Evolutionary conservation across 2,329 filamentous ascomycete species (phyloP).

Genomic region (Torrubiellomyces zombiae): DNA sequence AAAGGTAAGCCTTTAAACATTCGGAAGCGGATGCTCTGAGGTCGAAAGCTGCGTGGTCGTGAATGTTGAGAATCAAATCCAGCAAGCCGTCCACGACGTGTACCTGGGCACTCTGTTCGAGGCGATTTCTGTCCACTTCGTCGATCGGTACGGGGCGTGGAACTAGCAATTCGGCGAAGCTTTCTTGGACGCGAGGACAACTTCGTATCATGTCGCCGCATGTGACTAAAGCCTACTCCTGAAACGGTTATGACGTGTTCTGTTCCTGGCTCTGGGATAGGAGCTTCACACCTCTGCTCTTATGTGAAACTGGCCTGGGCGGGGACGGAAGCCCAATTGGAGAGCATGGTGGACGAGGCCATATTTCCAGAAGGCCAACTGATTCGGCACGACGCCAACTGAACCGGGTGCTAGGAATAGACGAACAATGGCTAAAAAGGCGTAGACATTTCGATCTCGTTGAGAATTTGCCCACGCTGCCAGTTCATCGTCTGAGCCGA

Average conservation of each 20-base stretch:
- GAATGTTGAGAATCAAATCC: slow-evolving; percentile 59
- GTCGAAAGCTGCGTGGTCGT: slow-evolving; percentile 54
- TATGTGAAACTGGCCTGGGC: slow-evolving; percentile 52
- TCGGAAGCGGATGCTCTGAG: slow-evolving; percentile 72
- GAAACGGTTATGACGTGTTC: slow-evolving; percentile 4
- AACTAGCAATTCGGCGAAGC: slow-evolving; percentile 76
- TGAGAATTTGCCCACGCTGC: slow-evolving; percentile 63
- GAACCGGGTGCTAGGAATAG: slow-evolving; percentile 76
- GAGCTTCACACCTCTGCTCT: slow-evolving; percentile 51
- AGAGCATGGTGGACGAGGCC: slow-evolving; percentile 66
- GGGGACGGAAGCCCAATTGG: slow-evolving; percentile 62
- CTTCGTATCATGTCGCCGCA: slow-evolving; percentile 79
- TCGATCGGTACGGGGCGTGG: slow-evolving; percentile 33
- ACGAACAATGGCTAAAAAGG: slow-evolving; percentile 69
- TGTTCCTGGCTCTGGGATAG: slow-evolving; percentile 2
- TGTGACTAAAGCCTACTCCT: slow-evolving; percentile 48
- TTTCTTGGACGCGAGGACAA: slow-evolving; percentile 67
- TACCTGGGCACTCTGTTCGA: slow-evolving; percentile 40
- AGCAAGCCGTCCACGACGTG: slow-evolving; percentile 91
- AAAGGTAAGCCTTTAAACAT: slow-evolving; percentile 86
- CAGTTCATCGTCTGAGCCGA: slow-evolving; percentile 37
- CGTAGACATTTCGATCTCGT: slow-evolving; percentile 81
- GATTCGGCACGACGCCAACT: slow-evolving; percentile 65
- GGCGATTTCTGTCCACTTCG: slow-evolving; percentile 23
- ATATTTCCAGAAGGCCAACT: slow-evolving; percentile 70